Percentiles rank a stretch among this genome's conserved stretches.
phyloP scores from a whole-genome alignment of 208 protist species.

The Tetramitus jugosus region DNA sequence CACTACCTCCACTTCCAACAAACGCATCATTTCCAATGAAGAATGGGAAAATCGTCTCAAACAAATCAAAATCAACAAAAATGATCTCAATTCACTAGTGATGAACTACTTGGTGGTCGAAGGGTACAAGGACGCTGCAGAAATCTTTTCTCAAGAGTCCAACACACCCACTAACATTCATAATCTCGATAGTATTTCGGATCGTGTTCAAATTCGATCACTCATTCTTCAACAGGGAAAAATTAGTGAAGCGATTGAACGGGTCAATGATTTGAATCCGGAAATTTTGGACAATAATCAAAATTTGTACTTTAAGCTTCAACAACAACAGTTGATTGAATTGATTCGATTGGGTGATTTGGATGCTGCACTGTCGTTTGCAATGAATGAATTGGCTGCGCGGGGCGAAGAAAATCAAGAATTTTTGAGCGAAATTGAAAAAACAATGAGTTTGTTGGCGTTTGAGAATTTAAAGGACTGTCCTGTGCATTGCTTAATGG shows the following conservation, averaged over 20 bases:
- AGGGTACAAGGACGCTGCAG: slow-evolving; percentile 64
- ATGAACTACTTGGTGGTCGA: slow-evolving; percentile 69
- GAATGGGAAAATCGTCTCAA: slow-evolving; percentile 4
- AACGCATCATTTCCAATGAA: too few relatives aligned
- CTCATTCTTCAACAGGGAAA: slow-evolving; percentile 51
- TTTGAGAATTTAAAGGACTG: slow-evolving; percentile 40
- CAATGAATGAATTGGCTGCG: slow-evolving; percentile 52
- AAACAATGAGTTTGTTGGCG: slow-evolving; percentile 53
- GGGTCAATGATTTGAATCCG: slow-evolving; percentile 59
- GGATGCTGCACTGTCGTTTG: slow-evolving; percentile 55
- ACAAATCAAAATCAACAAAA: slow-evolving; percentile 6
- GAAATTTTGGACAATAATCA: slow-evolving; percentile 57
- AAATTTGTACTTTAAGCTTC: slow-evolving; percentile 56
- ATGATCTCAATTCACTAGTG: slow-evolving; percentile 50
- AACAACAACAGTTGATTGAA: slow-evolving; percentile 67
- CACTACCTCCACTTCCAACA: too few relatives aligned
- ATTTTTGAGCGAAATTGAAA: slow-evolving; percentile 60
- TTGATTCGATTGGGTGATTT: slow-evolving; percentile 51
- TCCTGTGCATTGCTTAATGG: slow-evolving; percentile 35
- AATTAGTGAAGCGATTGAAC: slow-evolving; percentile 51
- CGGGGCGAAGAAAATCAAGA: slow-evolving; percentile 51
- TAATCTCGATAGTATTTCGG: slow-evolving; percentile 25
- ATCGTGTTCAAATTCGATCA: slow-evolving; percentile 49
- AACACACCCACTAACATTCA: slow-evolving; percentile 33
- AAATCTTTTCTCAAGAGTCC: slow-evolving; percentile 55